A percentile compares a stretch with the other conserved stretches of the same genome.
Conservation (phyloP, 2,329 filamentous ascomycete species). For the Botrytis cinerea region DNA sequence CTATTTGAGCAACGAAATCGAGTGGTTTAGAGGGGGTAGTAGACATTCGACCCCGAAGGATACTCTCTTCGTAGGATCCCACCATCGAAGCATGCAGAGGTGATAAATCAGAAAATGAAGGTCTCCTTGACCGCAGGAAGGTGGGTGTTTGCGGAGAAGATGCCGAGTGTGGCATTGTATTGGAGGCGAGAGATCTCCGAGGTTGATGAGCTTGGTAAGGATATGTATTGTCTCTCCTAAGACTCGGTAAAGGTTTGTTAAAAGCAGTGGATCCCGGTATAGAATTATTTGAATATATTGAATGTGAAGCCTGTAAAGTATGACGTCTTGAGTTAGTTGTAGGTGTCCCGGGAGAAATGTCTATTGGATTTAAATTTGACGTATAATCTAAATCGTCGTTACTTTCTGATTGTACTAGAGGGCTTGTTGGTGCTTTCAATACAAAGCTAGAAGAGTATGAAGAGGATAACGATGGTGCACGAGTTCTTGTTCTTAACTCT, state of each 20-base stretch:
- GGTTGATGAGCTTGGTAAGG: constrained; percentile 80
- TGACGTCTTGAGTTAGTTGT: constrained; percentile 59
- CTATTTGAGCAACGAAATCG: constrained; percentile 92
- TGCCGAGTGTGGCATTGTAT: constrained; percentile 47
- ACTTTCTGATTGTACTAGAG: constrained; percentile 83
- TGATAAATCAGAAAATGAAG: constrained; percentile 75
- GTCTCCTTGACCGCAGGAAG: constrained; percentile 58
- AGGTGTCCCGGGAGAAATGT: constrained; percentile 46
- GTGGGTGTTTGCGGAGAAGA: constrained; percentile 53
- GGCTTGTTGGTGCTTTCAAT: constrained; percentile 87
- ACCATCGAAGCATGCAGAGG: constrained; percentile 91
- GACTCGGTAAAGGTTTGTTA: constrained; percentile 47
- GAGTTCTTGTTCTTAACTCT: constrained; percentile 29
- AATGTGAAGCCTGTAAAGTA: constrained; percentile 67
- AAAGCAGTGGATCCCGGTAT: constrained; percentile 45
- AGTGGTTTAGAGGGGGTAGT: constrained; percentile 90
- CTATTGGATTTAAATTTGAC: constrained; percentile 53
- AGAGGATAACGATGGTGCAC: constrained; percentile 63
- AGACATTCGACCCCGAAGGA: constrained; percentile 92
- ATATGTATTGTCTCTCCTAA: constrained; percentile 63
- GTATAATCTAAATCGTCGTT: constrained; percentile 74
- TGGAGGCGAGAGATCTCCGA: constrained; percentile 69
- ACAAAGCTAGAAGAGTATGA: constrained; percentile 78
- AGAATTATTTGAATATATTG: constrained; percentile 48
- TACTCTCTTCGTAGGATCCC: constrained; percentile 96